Evolutionary conservation across 2,329 filamentous ascomycete genomes (phyloP).

Genomic region (Graphiopsis chlorocephala): DNA sequence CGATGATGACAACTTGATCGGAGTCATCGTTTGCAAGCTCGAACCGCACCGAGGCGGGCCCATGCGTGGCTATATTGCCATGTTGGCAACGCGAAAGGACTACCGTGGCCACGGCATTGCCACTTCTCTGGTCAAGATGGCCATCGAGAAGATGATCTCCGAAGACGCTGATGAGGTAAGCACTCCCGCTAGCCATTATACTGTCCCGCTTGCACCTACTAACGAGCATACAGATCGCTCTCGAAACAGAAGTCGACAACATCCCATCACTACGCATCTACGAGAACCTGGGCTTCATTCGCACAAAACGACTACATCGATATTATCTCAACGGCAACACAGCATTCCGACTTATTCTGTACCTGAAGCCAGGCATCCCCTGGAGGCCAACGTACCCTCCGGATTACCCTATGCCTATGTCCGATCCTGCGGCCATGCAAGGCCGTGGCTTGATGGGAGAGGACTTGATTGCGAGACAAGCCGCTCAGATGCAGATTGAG

Average conservation of each 20-base stretch:
- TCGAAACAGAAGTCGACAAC: constrained; percentile 95
- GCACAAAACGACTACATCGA: constrained; percentile 87
- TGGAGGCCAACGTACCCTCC: constrained; percentile 37
- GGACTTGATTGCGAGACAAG: constrained; percentile 29
- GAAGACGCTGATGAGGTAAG: constrained; percentile 76
- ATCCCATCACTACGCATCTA: constrained; percentile 86
- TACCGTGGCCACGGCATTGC: constrained; percentile 82
- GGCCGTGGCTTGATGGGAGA: constrained; percentile 24
- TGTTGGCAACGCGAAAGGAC: constrained; percentile 84
- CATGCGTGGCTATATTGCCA: constrained; percentile 91
- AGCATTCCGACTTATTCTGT: constrained; percentile 82
- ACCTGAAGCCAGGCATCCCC: constrained; percentile 63
- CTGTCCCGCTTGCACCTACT: background rate
- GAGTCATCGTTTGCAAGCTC: constrained; percentile 92
- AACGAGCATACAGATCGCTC: constrained; percentile 59
- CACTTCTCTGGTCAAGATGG: constrained; percentile 81
- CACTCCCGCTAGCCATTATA: background rate
- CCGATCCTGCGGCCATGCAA: constrained; percentile 18
- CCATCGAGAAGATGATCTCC: constrained; percentile 85
- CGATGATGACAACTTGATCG: constrained; percentile 66
- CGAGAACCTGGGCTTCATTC: constrained; percentile 84
- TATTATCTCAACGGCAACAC: constrained; percentile 98
- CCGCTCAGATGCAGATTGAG: constrained; percentile 30
- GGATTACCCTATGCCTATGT: constrained; percentile 23
- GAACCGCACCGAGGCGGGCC: constrained; percentile 86